These are phyloP conservation scores for Ophiognomonia clavigignenti-juglandacearum DNA, from an alignment of 2,329 filamentous ascomycete species.

Conservation along the genomic window DNA sequence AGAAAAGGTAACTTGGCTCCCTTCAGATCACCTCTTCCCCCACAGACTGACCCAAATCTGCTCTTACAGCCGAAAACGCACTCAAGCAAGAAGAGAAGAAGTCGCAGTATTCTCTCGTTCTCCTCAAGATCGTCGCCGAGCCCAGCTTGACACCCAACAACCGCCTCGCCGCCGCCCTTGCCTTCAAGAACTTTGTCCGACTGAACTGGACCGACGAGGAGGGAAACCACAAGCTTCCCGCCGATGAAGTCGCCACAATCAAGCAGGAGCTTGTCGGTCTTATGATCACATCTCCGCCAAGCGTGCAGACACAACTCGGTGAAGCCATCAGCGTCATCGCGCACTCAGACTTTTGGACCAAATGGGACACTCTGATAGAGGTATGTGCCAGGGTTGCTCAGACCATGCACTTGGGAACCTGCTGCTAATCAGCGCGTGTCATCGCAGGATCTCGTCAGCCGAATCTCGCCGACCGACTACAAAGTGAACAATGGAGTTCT, in stretches of 20 bases:
- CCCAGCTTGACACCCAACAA: constrained; percentile 69
- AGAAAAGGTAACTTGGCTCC: constrained; percentile 68
- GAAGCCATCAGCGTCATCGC: constrained; percentile 97
- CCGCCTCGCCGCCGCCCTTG: constrained; percentile 80
- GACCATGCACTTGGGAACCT: too few relatives aligned
- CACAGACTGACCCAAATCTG: constrained; percentile 9
- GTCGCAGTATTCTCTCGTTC: constrained; percentile 78
- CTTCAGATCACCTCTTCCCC: neutral
- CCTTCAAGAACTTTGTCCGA: constrained; percentile 98
- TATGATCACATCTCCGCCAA: constrained; percentile 87
- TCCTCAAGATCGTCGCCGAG: constrained; percentile 86
- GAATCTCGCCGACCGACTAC: constrained; percentile 75
- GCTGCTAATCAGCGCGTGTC: constrained; percentile 11
- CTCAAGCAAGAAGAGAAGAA: constrained; percentile 76
- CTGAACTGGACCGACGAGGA: constrained; percentile 94
- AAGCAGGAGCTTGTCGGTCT: constrained; percentile 93
- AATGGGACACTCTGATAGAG: constrained; percentile 93
- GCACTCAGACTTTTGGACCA: constrained; percentile 93
- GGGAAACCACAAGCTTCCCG: constrained; percentile 82
- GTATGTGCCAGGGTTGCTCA: constrained; percentile 43
- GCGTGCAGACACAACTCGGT: constrained; percentile 88
- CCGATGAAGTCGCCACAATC: constrained; percentile 80
- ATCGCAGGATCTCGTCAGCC: constrained; percentile 74
- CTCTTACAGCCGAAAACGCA: constrained; percentile 66
- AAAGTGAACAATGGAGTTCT: constrained; percentile 89